Base-by-base conservation (phyloP, 805 yeast species). In the Teunomyces panamensis region DNA sequence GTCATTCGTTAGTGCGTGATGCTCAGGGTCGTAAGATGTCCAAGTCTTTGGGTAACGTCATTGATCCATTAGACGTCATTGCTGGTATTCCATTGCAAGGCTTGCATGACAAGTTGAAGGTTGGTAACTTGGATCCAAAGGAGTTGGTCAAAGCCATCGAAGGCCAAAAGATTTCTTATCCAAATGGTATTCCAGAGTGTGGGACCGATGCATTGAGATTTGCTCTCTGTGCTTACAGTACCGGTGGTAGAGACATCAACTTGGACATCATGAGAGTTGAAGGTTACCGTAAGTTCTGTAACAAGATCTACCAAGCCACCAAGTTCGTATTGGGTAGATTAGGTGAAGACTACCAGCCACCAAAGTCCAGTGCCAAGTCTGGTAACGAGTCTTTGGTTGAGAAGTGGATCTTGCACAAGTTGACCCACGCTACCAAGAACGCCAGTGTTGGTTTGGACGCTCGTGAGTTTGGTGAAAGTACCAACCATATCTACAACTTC, bases 21-120 rank as follows among this genome's bases (percentile, higher is more conserved):
- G 96, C 99, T 46, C 98, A 94, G 72, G 99, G 99, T 56, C 85
- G 99, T 68, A 94, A 94, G 74, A 91, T 94, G 99, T 92, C 98
- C 53, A 92, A 92, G 74, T 89, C 97, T 47, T 77, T 92, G 57
- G 99, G 99, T 72, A 94, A 94, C 60, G 99, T 94, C 55, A 73
- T 94, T 60, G 98, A 94, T 73, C 99, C 99, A 54, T 77, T 86
- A 53, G 98, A 94, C 68, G 98, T 94, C 47, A 91, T 95, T 55
- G 61, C 77, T 47, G 99, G 99, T 78, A 89, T 89, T 50, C 73
- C 89, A 11, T 77, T 94, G 59, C 83, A 87, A 57, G 80, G 76
- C 11, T 78, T 94, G 62, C 96, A 90, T 68, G 84, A 83, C 49
- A 85, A 89, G 70, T 78, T 94, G 59, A 67, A 69, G 53, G 64